These are phyloP conservation scores for Candida anglica DNA, from an alignment of 805 yeast species.

Conservation along the genomic window DNA sequence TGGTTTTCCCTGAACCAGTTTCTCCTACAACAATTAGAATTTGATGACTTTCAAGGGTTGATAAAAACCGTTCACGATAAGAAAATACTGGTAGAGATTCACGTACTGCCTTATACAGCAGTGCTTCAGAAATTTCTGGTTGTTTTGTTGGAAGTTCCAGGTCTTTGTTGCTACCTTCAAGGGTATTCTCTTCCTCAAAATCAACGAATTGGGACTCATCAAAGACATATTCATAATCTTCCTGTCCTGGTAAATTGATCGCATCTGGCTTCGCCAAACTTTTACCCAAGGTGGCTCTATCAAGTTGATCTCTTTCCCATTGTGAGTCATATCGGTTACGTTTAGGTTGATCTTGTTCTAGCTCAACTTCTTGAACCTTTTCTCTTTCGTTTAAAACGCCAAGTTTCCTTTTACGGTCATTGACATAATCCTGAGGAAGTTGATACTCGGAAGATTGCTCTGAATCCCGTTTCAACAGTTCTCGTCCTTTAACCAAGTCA, in stretches of 20 bases:
- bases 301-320: constrained; percentile 55
- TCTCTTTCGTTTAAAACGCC: constrained; percentile 40
- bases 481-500: constrained; percentile 19
- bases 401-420: constrained; percentile 53
- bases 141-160: not conserved
- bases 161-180: constrained; percentile 11
- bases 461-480: constrained; percentile 4
- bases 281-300: constrained; percentile 31
- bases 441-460: constrained; percentile 26
- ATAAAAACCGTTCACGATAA: constrained; percentile 56
- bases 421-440: constrained; percentile 56
- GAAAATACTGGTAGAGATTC: constrained; percentile 72
- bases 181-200: constrained; percentile 14
- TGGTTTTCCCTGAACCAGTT: constrained; percentile 93
- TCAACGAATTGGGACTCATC: constrained; percentile 52
- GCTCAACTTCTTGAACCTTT: constrained; percentile 14
- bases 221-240: constrained; percentile 70
- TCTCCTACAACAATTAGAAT: constrained; percentile 77
- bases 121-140: constrained; percentile 36
- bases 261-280: constrained; percentile 34
- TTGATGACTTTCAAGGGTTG: constrained; percentile 59
- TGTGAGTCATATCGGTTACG: constrained; percentile 22
- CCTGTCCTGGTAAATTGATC: constrained; percentile 36
- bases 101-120: no score
- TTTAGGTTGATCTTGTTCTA: constrained; percentile 14